A percentile compares a stretch with the other conserved stretches of the same genome.
Evolutionary conservation across 805 yeast genomes (phyloP).

Genomic region (Hanseniaspora jakobsenii): DNA sequence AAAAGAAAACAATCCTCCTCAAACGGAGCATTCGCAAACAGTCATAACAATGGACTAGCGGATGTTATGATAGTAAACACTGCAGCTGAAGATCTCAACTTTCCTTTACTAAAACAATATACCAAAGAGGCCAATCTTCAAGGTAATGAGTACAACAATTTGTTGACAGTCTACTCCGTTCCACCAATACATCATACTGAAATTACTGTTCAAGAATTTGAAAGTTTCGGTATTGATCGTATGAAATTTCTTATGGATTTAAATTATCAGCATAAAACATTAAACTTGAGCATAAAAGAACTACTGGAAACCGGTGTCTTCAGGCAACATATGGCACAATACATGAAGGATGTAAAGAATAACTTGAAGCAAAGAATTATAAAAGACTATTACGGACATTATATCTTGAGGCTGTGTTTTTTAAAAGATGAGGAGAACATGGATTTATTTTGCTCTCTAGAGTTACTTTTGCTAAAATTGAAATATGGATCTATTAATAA

Average conservation of each 20-base stretch:
- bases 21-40: background rate
- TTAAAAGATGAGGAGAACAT: conserved; percentile 78
- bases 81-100: conserved; percentile 6
- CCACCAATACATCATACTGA: conserved; percentile 63
- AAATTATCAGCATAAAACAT: conserved; percentile 50
- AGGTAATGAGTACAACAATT: conserved; percentile 35
- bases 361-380: conserved; percentile 22
- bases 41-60: background rate
- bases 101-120: conserved; percentile 24
- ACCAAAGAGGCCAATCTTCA: conserved; percentile 29
- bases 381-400: conserved; percentile 90
- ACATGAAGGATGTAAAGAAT: conserved; percentile 53
- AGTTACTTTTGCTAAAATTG: conserved; percentile 57
- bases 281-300: conserved; percentile 54
- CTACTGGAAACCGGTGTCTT: conserved; percentile 42
- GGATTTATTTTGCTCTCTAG: conserved; percentile 65
- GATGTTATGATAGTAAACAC: conserved; percentile 6
- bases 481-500: conserved; percentile 55
- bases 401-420: conserved; percentile 74
- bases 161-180: conserved; percentile 53
- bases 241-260: conserved; percentile 72
- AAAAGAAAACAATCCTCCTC: conserved; percentile 14
- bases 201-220: conserved; percentile 84
- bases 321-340: conserved; percentile 43
- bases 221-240: conserved; percentile 90